phyloP scores from a whole-genome alignment of 805 yeast genomes.

The Saccharomycopsis sp. region DNA sequence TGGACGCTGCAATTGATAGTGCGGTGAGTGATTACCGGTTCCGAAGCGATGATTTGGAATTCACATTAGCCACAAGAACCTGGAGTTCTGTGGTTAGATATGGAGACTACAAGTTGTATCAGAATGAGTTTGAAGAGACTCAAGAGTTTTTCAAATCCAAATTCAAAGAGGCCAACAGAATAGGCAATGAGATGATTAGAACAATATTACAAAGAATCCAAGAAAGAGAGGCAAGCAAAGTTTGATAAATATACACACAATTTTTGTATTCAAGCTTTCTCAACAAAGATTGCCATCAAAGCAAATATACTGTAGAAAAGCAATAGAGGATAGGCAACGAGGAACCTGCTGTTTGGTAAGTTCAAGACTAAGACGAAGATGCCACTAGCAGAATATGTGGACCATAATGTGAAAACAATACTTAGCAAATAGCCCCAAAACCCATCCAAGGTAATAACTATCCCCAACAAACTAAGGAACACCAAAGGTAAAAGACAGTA shows the following conservation, averaged over 20 bases:
- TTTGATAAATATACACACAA: neutral
- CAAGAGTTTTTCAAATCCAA: conserved; percentile 80
- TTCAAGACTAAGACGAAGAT: conserved; percentile 81
- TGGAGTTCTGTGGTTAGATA: conserved; percentile 79
- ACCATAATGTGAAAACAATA: conserved; percentile 69
- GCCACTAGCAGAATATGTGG: conserved; percentile 89
- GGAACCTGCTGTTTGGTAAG: conserved; percentile 74
- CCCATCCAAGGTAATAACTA: conserved; percentile 61
- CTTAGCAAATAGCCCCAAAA: conserved; percentile 63
- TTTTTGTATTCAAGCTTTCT: conserved; percentile 18
- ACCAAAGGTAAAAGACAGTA: conserved; percentile 90
- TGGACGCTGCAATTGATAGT: conserved; percentile 73
- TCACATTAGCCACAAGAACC: conserved; percentile 76
- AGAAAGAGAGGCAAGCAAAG: conserved; percentile 4
- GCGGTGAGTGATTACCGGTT: conserved; percentile 59
- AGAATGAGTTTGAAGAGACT: conserved; percentile 62
- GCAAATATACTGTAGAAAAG: conserved; percentile 93
- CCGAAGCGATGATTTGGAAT: conserved; percentile 85
- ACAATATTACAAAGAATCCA: conserved; percentile 40
- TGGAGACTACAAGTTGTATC: conserved; percentile 68
- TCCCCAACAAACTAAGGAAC: conserved; percentile 61
- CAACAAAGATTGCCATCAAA: conserved; percentile 84
- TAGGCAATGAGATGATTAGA: conserved; percentile 92
- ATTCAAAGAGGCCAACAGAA: conserved; percentile 77
- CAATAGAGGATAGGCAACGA: conserved; percentile 88